These are phyloP conservation scores for Chimonanthus salicifolius DNA, from an alignment of 164 flowering plant species.

Conservation along the genomic window DNA sequence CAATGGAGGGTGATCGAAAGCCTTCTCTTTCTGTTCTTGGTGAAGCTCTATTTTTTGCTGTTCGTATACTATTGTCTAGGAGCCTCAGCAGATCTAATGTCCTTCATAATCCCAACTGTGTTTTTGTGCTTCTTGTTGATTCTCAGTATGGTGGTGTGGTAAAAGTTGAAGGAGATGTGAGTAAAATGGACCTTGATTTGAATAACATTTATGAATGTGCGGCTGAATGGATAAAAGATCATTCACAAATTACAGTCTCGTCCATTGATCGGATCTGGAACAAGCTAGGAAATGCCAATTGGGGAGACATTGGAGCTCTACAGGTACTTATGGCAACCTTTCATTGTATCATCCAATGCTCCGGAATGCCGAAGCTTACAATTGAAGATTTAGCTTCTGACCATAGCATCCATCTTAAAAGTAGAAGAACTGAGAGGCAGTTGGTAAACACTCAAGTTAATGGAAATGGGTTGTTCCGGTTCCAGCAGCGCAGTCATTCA, in stretches of 20 bases:
- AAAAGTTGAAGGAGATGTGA: constrained; percentile 78
- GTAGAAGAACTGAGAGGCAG: constrained; percentile 60
- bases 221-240: constrained; percentile 66
- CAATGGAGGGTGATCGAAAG: constrained; percentile 34
- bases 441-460: constrained; percentile 38
- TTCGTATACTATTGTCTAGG: constrained; percentile 66
- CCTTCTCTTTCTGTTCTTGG: constrained; percentile 64
- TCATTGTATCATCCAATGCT: constrained; percentile 55
- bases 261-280: constrained; percentile 82
- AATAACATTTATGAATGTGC: constrained; percentile 60
- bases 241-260: constrained; percentile 54
- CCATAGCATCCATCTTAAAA: constrained; percentile 64
- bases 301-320: constrained; percentile 83
- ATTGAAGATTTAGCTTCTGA: constrained; percentile 73
- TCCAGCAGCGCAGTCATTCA: constrained; percentile 42
- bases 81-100: constrained; percentile 59
- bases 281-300: constrained; percentile 93
- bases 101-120: constrained; percentile 41
- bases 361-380: constrained; percentile 66
- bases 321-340: constrained; percentile 76
- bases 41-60: constrained; percentile 76
- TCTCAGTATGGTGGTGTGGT: constrained; percentile 81
- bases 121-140: constrained; percentile 72
- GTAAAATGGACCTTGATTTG: constrained; percentile 51
- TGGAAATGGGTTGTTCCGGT: constrained; percentile 49